These are phyloP conservation scores for Larix kaempferi DNA, from an alignment of 75 land plant genomes.

Conservation along the genomic window DNA sequence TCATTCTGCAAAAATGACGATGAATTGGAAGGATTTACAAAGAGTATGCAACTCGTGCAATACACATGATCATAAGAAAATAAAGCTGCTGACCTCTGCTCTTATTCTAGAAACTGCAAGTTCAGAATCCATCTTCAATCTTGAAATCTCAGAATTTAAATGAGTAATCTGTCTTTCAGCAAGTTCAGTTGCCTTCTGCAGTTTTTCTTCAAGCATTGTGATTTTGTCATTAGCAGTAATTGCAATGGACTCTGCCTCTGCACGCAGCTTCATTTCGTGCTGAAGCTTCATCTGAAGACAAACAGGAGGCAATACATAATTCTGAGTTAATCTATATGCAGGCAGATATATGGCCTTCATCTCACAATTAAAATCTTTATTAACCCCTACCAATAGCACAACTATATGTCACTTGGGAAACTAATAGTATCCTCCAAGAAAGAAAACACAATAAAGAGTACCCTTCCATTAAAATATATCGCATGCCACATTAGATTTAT, in stretches of 20 bases:
- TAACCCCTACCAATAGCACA: neutral
- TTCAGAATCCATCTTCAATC: constrained; percentile 57
- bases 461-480: neutral
- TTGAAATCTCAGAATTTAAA: constrained; percentile 44
- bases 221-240: constrained; percentile 43
- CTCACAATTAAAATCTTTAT: neutral
- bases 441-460: neutral
- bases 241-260: constrained; percentile 63
- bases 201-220: constrained; percentile 31
- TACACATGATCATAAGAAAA: neutral
- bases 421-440: neutral
- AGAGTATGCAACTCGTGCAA: neutral
- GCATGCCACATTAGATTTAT: neutral
- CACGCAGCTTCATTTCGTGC: constrained; percentile 58
- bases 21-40: neutral
- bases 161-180: constrained; percentile 47
- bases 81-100: constrained; percentile 50
- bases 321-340: neutral
- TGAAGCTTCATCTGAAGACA: constrained; percentile 50
- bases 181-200: constrained; percentile 34
- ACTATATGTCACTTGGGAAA: neutral
- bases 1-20: constrained; percentile 45
- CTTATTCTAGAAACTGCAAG: constrained; percentile 45
- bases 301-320: neutral
- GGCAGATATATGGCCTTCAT: neutral